phyloP scores from a whole-genome alignment of 116 monocot species.

The Zostera marina region DNA sequence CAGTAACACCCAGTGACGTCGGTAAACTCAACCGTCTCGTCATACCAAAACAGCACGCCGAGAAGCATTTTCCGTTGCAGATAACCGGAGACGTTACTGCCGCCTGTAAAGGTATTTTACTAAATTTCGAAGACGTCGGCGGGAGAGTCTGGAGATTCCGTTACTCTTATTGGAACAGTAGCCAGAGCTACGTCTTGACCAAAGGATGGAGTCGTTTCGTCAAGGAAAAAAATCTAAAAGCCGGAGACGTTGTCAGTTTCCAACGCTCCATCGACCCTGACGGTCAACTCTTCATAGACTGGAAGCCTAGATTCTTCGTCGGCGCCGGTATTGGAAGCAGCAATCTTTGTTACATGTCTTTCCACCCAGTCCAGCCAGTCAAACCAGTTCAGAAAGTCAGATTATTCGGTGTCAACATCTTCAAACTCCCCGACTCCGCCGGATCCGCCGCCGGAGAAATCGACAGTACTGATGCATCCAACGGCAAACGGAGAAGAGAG shows the following conservation, averaged over 20 bases:
- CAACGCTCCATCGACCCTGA: slow-evolving; percentile 31
- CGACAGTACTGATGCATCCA: not conserved
- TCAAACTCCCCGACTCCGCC: slow-evolving; percentile 10
- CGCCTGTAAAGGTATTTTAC: slow-evolving; percentile 23
- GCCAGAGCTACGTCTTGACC: slow-evolving; percentile 79
- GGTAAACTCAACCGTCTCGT: slow-evolving; percentile 87
- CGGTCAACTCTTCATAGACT: slow-evolving; percentile 43
- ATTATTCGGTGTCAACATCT: slow-evolving; percentile 52
- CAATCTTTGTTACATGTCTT: not conserved
- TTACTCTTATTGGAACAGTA: slow-evolving; percentile 84
- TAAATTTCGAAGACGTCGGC: slow-evolving; percentile 45
- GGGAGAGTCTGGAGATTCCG: slow-evolving; percentile 75
- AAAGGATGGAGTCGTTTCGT: slow-evolving; percentile 83
- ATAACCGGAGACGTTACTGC: not conserved
- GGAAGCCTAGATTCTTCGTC: slow-evolving; percentile 5
- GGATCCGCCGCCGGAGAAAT: not conserved
- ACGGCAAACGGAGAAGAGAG: not conserved
- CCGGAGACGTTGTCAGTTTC: slow-evolving; percentile 50
- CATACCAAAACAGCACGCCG: slow-evolving; percentile 81
- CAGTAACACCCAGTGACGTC: slow-evolving; percentile 69
- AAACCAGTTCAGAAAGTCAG: slow-evolving; percentile 15
- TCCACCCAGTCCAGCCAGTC: not conserved
- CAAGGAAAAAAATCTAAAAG: slow-evolving; percentile 47
- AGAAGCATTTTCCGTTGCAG: slow-evolving; percentile 46
- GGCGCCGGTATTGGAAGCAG: not conserved